Evolutionary conservation across 331 rosid species (phyloP).

Genomic region (Erythrophleum ivorense): DNA sequence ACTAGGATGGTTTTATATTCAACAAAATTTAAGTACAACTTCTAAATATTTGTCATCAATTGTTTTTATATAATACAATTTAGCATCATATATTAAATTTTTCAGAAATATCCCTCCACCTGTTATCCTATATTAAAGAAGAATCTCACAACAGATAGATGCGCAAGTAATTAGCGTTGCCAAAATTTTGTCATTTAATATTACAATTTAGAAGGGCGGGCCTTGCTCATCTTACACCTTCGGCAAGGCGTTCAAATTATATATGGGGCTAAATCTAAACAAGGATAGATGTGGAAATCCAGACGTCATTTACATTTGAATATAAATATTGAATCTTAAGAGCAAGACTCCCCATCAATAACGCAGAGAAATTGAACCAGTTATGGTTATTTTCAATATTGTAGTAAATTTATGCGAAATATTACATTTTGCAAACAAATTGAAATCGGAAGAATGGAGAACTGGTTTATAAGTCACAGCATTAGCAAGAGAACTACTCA

Average conservation of each 20-base stretch:
- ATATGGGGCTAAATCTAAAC: background rate
- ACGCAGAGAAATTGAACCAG: background rate
- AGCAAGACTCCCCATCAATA: conserved; percentile 23
- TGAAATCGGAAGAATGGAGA: conserved; percentile 45
- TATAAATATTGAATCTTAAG: conserved; percentile 39
- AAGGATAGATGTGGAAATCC: background rate
- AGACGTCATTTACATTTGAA: conserved; percentile 34
- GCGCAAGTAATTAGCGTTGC: background rate
- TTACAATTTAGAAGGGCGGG: background rate
- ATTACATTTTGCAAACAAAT: conserved; percentile 46
- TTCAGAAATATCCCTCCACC: background rate
- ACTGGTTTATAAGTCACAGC: conserved; percentile 36
- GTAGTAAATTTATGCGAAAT: conserved; percentile 40
- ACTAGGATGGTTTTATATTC: too few species aligned
- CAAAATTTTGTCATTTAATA: background rate
- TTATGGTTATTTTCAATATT: conserved; percentile 34
- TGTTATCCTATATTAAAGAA: background rate
- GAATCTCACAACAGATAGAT: too few species aligned
- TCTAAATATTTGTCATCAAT: too few species aligned
- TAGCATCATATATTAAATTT: too few species aligned
- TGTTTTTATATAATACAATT: too few species aligned
- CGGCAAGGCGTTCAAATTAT: background rate
- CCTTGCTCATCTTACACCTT: background rate
- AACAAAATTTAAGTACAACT: too few species aligned
- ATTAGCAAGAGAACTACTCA: conserved; percentile 13